phyloP scores from a whole-genome alignment of 805 yeast species.

The Teunomyces panamensis region DNA sequence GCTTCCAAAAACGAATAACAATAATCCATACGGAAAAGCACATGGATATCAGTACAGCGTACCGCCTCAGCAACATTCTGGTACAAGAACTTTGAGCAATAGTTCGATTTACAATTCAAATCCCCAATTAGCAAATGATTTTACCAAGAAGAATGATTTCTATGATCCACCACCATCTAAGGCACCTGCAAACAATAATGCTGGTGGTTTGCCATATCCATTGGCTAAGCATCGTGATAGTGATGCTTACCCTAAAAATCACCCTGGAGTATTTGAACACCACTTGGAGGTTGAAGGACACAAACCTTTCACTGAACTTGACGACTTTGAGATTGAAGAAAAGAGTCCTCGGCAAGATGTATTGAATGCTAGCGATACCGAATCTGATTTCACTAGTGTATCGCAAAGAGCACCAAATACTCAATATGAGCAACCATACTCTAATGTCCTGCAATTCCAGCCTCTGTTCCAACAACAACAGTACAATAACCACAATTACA shows the following conservation, averaged over 20 bases:
- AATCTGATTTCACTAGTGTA: constrained; percentile 73
- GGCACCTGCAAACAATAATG: constrained; percentile 25
- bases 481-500: constrained; percentile 6
- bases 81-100: constrained; percentile 9
- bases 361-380: constrained; percentile 34
- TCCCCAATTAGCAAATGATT: constrained; percentile 33
- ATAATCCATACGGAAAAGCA: neutral
- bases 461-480: constrained; percentile 17
- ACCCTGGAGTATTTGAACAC: constrained; percentile 40
- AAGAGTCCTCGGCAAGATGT: constrained; percentile 10
- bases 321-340: constrained; percentile 23
- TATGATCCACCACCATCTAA: constrained; percentile 2
- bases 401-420: constrained; percentile 76
- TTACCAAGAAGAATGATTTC: constrained; percentile 17
- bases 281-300: constrained; percentile 47
- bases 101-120: constrained; percentile 29
- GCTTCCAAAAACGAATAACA: neutral
- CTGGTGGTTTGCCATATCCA: constrained; percentile 25
- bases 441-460: constrained; percentile 10
- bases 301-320: constrained; percentile 42
- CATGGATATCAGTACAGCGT: neutral
- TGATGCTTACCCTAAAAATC: constrained; percentile 5
- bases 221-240: constrained; percentile 8
- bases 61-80: constrained; percentile 3
- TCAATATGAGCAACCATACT: constrained; percentile 26